Percentiles rank a stretch among this genome's conserved stretches.
Conservation (phyloP, 805 yeast genomes). For the Kodamaea neixiangensis region DNA sequence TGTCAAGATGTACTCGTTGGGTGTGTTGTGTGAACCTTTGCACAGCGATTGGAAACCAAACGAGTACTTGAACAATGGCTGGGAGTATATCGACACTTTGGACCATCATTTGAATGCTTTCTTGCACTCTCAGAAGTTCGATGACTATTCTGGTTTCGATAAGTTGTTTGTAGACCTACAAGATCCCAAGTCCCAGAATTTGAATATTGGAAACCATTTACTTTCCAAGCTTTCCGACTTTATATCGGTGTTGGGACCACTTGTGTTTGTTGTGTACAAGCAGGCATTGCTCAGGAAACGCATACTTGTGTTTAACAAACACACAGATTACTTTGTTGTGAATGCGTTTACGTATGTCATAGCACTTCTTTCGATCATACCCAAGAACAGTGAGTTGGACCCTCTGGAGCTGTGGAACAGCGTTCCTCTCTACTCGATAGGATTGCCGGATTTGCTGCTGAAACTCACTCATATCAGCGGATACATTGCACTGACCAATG, state of each 20-base stretch:
- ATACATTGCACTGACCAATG: slow-evolving; percentile 65
- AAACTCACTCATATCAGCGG: slow-evolving; percentile 27
- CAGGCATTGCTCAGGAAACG: slow-evolving; percentile 58
- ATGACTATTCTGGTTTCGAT: slow-evolving; percentile 21
- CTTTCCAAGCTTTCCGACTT: slow-evolving; percentile 41
- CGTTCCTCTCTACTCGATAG: slow-evolving; percentile 59
- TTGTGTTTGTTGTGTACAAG: slow-evolving; percentile 65
- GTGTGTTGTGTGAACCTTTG: slow-evolving; percentile 53
- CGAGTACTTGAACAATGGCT: slow-evolving; percentile 39
- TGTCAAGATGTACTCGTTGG: slow-evolving; percentile 65
- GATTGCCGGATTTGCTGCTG: slow-evolving; percentile 54
- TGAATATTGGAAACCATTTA: slow-evolving; percentile 39
- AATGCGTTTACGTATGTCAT: slow-evolving; percentile 54
- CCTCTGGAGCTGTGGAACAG: slow-evolving; percentile 2
- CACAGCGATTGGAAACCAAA: slow-evolving; percentile 40
- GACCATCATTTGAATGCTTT: slow-evolving; percentile 26
- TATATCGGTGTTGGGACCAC: slow-evolving; percentile 45
- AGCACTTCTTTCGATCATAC: slow-evolving; percentile 62
- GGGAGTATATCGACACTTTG: slow-evolving; percentile 44
- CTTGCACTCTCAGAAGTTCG: slow-evolving; percentile 20
- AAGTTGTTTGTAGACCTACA: slow-evolving; percentile 13
- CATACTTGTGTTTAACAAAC: slow-evolving; percentile 37
- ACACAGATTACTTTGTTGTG: slow-evolving; percentile 19
- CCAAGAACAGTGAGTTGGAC: slow-evolving; percentile 47
- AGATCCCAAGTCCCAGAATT: slow-evolving; percentile 22